These are phyloP conservation scores for Meyerozyma carpophila DNA, from an alignment of 1,139 yeast genomes.

Conservation along the genomic window DNA sequence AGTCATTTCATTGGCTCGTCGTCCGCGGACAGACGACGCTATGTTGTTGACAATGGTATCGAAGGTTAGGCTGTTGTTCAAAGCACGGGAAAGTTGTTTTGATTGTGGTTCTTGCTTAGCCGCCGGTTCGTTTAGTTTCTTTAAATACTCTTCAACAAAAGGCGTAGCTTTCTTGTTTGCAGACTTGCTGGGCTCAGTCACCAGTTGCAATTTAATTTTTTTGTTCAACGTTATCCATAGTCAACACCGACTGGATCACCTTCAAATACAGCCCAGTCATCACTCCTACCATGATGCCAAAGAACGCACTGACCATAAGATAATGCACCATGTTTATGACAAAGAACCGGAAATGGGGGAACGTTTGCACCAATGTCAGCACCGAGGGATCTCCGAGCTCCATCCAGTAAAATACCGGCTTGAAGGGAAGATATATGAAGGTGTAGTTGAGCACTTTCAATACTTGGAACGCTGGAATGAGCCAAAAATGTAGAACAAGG, in stretches of 20 bases:
- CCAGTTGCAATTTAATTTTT: slow-evolving; percentile 4
- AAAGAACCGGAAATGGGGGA: slow-evolving; percentile 13
- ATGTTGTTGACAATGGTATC: background rate
- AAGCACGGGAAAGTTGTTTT: background rate
- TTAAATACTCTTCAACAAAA: background rate
- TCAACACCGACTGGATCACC: slow-evolving; percentile 5
- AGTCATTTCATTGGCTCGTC: background rate
- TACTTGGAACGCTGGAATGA: slow-evolving; percentile 9
- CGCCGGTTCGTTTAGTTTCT: background rate
- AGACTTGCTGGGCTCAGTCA: background rate
- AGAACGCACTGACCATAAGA: slow-evolving; percentile 17
- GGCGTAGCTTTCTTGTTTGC: background rate
- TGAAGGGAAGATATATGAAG: slow-evolving; percentile 15
- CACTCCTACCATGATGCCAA: slow-evolving; percentile 18
- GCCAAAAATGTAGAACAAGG: slow-evolving; percentile 6
- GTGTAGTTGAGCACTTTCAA: slow-evolving; percentile 13
- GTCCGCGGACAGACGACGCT: background rate
- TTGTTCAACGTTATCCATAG: slow-evolving; percentile 1
- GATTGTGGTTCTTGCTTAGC: background rate
- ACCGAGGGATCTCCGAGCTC: slow-evolving; percentile 9
- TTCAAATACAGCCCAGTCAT: slow-evolving; percentile 13
- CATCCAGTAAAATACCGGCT: slow-evolving; percentile 14
- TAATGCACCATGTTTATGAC: slow-evolving; percentile 15
- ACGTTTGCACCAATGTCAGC: slow-evolving; percentile 4
- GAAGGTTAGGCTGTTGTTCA: background rate